Conservation (phyloP, 495 filamentous ascomycete species). For the Hypoxylon crocopeplum region DNA sequence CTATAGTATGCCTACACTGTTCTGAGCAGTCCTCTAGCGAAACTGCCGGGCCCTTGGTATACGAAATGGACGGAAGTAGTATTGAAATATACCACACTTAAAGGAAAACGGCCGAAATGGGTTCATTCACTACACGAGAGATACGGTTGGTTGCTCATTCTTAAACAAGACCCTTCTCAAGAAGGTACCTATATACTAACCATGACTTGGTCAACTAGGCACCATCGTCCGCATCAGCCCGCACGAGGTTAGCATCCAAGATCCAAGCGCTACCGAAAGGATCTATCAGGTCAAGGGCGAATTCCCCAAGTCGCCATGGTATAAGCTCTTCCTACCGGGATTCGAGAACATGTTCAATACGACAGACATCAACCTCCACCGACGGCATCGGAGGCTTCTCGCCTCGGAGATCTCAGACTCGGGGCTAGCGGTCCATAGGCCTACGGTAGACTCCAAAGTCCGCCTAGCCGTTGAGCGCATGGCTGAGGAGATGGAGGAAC, state of each 20-base stretch:
- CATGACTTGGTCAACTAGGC: constrained; percentile 32
- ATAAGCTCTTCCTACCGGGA: constrained; percentile 18
- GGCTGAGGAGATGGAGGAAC: constrained; percentile 35
- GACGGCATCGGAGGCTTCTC: constrained; percentile 34
- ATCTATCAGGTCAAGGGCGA: constrained; percentile 49
- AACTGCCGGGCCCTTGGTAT: constrained; percentile 40
- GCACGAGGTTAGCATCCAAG: constrained; percentile 48
- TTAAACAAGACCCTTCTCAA: neutral
- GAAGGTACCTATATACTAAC: neutral
- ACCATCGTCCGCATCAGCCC: constrained; percentile 53
- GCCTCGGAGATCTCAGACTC: constrained; percentile 33
- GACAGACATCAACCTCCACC: constrained; percentile 26
- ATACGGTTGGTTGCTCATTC: constrained; percentile 45
- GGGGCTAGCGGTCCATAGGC: constrained; percentile 19
- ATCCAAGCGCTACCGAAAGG: constrained; percentile 43
- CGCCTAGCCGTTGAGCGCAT: constrained; percentile 33
- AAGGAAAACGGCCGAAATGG: constrained; percentile 43
- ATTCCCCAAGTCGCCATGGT: constrained; percentile 34
- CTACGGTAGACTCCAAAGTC: constrained; percentile 32
- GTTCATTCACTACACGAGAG: constrained; percentile 52
- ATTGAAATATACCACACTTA: constrained; percentile 43
- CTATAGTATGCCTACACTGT: constrained; percentile 21
- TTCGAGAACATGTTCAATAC: constrained; percentile 30
- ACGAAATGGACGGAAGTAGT: constrained; percentile 48
- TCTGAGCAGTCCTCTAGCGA: constrained; percentile 29